Evolutionary conservation across 495 filamentous ascomycete species (phyloP).

Genomic region (Evernia prunastri): DNA sequence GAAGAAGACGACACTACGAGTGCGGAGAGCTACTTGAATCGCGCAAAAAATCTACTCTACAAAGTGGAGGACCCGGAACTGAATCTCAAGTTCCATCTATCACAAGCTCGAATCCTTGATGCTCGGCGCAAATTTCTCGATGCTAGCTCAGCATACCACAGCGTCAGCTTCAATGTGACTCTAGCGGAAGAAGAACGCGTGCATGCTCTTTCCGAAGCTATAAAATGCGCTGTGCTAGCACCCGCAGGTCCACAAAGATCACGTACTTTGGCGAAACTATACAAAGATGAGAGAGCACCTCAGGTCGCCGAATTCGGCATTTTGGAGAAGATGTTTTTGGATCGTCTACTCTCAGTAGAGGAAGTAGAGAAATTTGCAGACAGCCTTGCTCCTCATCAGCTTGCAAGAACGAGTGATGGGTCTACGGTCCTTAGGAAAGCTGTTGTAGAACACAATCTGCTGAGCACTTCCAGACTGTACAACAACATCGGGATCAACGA

Average conservation of each 20-base stretch:
- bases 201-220: conserved; percentile 78
- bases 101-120: conserved; percentile 88
- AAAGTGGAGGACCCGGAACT: conserved; percentile 64
- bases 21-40: conserved; percentile 83
- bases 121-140: conserved; percentile 86
- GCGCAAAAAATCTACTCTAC: conserved; percentile 84
- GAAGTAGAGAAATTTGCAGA: conserved; percentile 83
- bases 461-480: conserved; percentile 79
- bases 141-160: conserved; percentile 80
- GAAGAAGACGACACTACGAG: conserved; percentile 87
- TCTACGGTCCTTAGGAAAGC: conserved; percentile 90
- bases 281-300: conserved; percentile 84
- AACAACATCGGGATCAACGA: conserved; percentile 78
- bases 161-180: conserved; percentile 63
- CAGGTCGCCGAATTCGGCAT: conserved; percentile 77
- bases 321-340: conserved; percentile 95
- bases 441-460: conserved; percentile 90
- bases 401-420: conserved; percentile 81
- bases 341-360: conserved; percentile 68
- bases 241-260: conserved; percentile 84
- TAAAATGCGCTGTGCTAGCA: conserved; percentile 88
- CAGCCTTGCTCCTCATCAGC: conserved; percentile 76
- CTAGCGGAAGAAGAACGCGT: conserved; percentile 82
- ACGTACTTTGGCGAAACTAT: conserved; percentile 69
- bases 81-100: conserved; percentile 79